A percentile compares a stretch with the other conserved stretches of the same genome.
These are phyloP conservation scores for Komagataella kurtzmanii DNA, from an alignment of 805 yeast genomes.

Conservation along the genomic window DNA sequence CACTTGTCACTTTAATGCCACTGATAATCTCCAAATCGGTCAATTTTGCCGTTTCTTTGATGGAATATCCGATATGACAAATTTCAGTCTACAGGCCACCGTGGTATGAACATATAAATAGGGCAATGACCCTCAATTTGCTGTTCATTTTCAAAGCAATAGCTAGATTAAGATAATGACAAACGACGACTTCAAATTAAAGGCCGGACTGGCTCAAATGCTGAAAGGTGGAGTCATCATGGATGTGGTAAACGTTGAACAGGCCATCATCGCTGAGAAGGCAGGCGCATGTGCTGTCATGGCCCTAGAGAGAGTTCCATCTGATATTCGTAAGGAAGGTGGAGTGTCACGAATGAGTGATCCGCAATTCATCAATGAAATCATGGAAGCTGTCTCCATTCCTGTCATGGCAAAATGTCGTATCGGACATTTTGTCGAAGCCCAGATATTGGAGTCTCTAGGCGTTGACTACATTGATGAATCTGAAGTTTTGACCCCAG, in stretches of 20 bases:
- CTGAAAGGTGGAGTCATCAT: constrained; percentile 65
- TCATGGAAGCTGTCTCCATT: constrained; percentile 56
- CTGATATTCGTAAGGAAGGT: constrained; percentile 73
- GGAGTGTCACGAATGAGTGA: constrained; percentile 82
- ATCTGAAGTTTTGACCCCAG: constrained; percentile 75
- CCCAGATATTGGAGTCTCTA: constrained; percentile 59
- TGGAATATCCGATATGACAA: neutral
- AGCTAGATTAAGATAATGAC: neutral
- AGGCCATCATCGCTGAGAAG: constrained; percentile 64
- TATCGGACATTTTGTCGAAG: constrained; percentile 76
- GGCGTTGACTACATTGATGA: constrained; percentile 75
- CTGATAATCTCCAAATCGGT: neutral
- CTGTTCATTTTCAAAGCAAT: neutral
- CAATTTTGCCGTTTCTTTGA: neutral
- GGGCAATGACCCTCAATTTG: neutral
- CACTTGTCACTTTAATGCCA: neutral
- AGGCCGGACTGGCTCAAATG: constrained; percentile 80
- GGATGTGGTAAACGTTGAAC: constrained; percentile 72
- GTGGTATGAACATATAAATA: neutral
- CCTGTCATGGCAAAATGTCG: constrained; percentile 83
- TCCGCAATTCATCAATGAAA: constrained; percentile 63
- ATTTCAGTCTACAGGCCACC: neutral
- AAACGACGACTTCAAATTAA: constrained; percentile 31
- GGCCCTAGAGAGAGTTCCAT: constrained; percentile 80
- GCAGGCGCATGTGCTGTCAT: constrained; percentile 88